Conservation (phyloP, 495 filamentous ascomycete species). For the Astrothelium macrocarpum region DNA sequence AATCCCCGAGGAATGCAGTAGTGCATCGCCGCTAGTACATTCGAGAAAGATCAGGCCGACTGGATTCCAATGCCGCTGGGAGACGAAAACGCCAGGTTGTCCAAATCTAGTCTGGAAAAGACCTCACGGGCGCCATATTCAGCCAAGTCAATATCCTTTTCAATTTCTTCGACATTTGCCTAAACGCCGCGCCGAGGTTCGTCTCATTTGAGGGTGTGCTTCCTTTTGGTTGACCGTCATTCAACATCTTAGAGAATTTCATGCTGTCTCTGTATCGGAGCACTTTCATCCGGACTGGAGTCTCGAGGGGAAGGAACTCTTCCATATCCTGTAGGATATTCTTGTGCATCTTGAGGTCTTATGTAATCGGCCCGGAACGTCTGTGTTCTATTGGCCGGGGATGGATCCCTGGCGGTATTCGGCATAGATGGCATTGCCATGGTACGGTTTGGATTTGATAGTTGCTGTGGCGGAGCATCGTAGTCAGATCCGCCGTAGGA, state of each 20-base stretch:
- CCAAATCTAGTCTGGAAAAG: too few relatives aligned
- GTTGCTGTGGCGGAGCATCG: conserved; percentile 7
- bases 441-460: neutral
- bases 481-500: conserved; percentile 3
- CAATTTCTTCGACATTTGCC: neutral
- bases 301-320: conserved; percentile 10
- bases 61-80: too few relatives aligned
- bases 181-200: too few relatives aligned
- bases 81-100: too few relatives aligned
- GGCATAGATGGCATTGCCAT: conserved; percentile 4
- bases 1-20: too few relatives aligned
- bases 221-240: neutral
- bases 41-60: too few relatives aligned
- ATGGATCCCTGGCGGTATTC: conserved; percentile 10
- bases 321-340: conserved; percentile 7
- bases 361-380: conserved; percentile 11
- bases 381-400: conserved; percentile 1
- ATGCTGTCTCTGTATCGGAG: neutral
- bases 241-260: neutral
- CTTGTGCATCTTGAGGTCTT: neutral
- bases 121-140: too few relatives aligned
- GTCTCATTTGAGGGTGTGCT: neutral
- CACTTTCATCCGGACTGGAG: conserved; percentile 9
- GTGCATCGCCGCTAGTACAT: too few relatives aligned
- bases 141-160: too few relatives aligned